These are phyloP conservation scores for Colletotrichum limetticola DNA, from an alignment of 2,329 filamentous ascomycete species.

Conservation along the genomic window DNA sequence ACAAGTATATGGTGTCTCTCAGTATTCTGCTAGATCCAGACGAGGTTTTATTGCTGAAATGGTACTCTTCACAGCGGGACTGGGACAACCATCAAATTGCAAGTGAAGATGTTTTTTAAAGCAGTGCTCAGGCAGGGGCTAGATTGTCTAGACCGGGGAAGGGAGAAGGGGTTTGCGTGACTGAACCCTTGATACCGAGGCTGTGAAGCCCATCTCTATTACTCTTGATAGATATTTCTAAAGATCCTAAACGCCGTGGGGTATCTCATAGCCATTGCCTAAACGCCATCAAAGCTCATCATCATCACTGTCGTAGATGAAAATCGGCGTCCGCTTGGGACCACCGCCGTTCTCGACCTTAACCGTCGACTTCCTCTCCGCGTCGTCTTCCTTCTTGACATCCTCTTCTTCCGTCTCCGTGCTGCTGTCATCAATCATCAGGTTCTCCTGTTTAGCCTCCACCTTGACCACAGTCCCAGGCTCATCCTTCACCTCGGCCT, in stretches of 20 bases:
- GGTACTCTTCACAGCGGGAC: too few species aligned
- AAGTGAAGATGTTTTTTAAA: too few species aligned
- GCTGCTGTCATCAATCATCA: conserved; percentile 11
- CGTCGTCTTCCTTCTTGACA: not conserved
- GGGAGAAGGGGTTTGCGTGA: too few species aligned
- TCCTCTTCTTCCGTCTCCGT: conserved; percentile 34
- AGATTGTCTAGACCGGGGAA: too few species aligned
- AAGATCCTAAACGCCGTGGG: not conserved
- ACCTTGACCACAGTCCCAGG: not conserved
- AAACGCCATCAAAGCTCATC: conserved; percentile 46
- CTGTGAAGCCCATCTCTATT: not conserved
- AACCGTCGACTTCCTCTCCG: not conserved
- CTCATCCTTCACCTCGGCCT: conserved; percentile 17
- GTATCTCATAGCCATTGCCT: conserved; percentile 1
- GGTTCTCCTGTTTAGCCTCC: conserved; percentile 30
- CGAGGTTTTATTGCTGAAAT: too few species aligned
- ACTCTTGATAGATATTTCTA: not conserved
- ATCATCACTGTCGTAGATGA: conserved; percentile 51
- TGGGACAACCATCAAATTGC: too few species aligned
- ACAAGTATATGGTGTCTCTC: too few species aligned
- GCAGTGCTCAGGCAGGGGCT: too few species aligned
- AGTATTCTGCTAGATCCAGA: too few species aligned
- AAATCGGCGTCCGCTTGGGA: conserved; percentile 43
- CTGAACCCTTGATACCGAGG: not conserved
- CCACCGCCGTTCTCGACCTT: conserved; percentile 1